Percentiles rank a stretch among this genome's conserved stretches.
Conservation (phyloP, 306 rosid species). For the Gleditsia sinensis region DNA sequence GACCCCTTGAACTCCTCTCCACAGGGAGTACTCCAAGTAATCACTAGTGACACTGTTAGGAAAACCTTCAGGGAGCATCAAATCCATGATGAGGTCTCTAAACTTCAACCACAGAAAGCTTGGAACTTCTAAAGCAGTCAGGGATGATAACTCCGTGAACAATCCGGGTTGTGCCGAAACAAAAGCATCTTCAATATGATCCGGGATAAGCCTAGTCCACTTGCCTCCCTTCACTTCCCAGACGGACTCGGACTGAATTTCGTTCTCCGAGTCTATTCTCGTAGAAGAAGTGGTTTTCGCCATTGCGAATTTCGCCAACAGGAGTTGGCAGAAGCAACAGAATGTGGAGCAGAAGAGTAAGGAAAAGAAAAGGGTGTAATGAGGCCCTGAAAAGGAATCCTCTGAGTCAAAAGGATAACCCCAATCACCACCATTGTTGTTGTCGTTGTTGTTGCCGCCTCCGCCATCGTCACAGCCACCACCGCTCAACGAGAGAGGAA, state of each 20-base stretch:
- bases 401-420: slow-evolving; percentile 47
- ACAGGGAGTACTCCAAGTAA: slow-evolving; percentile 81
- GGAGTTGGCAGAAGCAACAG: slow-evolving; percentile 60
- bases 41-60: slow-evolving; percentile 83
- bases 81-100: slow-evolving; percentile 47
- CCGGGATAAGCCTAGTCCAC: slow-evolving; percentile 59
- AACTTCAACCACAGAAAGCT: slow-evolving; percentile 47
- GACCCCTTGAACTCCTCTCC: slow-evolving; percentile 95
- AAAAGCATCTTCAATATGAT: slow-evolving; percentile 53
- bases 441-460: slow-evolving; percentile 25
- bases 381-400: slow-evolving; percentile 45
- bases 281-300: slow-evolving; percentile 39
- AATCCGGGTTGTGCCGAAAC: slow-evolving; percentile 33
- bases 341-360: slow-evolving; percentile 40
- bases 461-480: slow-evolving; percentile 19
- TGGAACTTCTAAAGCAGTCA: slow-evolving; percentile 27
- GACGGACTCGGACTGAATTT: slow-evolving; percentile 30
- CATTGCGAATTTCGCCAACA: slow-evolving; percentile 57
- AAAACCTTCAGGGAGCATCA: slow-evolving; percentile 94
- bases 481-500: slow-evolving; percentile 12
- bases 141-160: slow-evolving; percentile 32
- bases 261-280: slow-evolving; percentile 17
- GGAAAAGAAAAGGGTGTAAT: slow-evolving; percentile 41
- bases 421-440: slow-evolving; percentile 44
- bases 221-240: slow-evolving; percentile 87